Percentiles rank a stretch among this genome's conserved stretches.
These are phyloP conservation scores for Beauveria medogensis DNA, from an alignment of 2,329 filamentous ascomycete species.

Conservation along the genomic window DNA sequence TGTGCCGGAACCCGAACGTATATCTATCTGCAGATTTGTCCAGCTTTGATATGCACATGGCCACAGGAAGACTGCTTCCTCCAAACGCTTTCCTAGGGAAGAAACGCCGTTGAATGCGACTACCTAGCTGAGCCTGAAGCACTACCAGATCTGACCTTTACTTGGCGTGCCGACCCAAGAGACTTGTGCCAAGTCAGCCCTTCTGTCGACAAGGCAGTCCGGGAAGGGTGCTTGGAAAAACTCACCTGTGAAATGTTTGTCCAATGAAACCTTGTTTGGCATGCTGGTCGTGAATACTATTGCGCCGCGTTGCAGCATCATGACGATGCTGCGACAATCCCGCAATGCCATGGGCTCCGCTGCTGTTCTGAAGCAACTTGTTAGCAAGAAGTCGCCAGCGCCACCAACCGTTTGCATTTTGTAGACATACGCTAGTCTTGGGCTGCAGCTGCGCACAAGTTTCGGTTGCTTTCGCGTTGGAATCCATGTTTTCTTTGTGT, in stretches of 20 bases:
- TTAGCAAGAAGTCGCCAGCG: neutral
- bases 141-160: neutral
- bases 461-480: neutral
- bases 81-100: no score
- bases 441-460: neutral
- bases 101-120: no score
- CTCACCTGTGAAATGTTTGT: slow-evolving; percentile 1
- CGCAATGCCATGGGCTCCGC: neutral
- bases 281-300: neutral
- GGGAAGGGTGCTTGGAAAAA: neutral
- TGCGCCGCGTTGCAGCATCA: neutral
- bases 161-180: slow-evolving; percentile 2
- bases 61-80: no score
- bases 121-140: no score
- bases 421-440: neutral
- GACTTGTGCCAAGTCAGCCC: neutral
- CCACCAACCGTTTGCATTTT: neutral
- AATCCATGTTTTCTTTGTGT: neutral
- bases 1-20: no score
- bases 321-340: slow-evolving; percentile 1
- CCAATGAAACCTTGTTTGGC: neutral
- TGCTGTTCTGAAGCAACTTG: neutral
- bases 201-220: neutral
- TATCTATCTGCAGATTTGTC: no score
- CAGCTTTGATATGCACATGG: no score